phyloP scores from a whole-genome alignment of 805 yeast genomes.

The Cyberlindnera euphorbiiphila region DNA sequence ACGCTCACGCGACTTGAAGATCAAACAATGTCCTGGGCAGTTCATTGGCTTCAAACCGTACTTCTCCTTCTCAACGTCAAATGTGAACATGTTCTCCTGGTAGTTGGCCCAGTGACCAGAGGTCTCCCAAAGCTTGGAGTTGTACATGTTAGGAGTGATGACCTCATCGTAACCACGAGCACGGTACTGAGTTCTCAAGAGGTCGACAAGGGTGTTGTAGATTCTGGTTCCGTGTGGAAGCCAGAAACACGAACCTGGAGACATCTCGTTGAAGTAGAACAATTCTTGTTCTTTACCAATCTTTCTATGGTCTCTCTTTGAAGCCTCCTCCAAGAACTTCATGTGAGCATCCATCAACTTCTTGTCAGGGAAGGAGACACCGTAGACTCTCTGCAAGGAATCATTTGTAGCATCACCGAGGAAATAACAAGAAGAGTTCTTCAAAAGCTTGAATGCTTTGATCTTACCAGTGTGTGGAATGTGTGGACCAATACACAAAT shows the following conservation, averaged over 20 bases:
- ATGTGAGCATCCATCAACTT: slow-evolving; percentile 91
- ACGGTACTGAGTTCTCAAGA: slow-evolving; percentile 80
- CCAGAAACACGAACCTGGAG: slow-evolving; percentile 99
- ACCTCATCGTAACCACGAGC: slow-evolving; percentile 97
- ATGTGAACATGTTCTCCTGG: slow-evolving; percentile 94
- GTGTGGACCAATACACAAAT: slow-evolving; percentile 96
- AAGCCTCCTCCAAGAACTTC: slow-evolving; percentile 93
- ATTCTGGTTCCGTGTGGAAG: slow-evolving; percentile 98
- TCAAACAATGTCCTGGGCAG: slow-evolving; percentile 89
- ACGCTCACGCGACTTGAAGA: slow-evolving; percentile 89
- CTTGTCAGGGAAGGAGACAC: slow-evolving; percentile 98
- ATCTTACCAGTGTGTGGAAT: slow-evolving; percentile 96
- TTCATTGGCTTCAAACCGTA: slow-evolving; percentile 95
- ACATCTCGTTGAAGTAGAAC: slow-evolving; percentile 91
- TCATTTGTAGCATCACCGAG: slow-evolving; percentile 90
- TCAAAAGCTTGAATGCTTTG: slow-evolving; percentile 88
- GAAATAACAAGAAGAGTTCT: slow-evolving; percentile 95
- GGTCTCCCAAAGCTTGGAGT: slow-evolving; percentile 95
- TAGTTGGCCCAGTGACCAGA: slow-evolving; percentile 99
- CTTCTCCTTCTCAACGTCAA: slow-evolving; percentile 94
- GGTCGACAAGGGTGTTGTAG: slow-evolving; percentile 79
- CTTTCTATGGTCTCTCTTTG: slow-evolving; percentile 92
- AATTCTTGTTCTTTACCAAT: slow-evolving; percentile 96
- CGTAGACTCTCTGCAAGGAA: slow-evolving; percentile 94
- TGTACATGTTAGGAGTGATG: slow-evolving; percentile 98